Base-by-base conservation (phyloP, 768 basidiomycete species). In the Boletus eberwhitei region DNA sequence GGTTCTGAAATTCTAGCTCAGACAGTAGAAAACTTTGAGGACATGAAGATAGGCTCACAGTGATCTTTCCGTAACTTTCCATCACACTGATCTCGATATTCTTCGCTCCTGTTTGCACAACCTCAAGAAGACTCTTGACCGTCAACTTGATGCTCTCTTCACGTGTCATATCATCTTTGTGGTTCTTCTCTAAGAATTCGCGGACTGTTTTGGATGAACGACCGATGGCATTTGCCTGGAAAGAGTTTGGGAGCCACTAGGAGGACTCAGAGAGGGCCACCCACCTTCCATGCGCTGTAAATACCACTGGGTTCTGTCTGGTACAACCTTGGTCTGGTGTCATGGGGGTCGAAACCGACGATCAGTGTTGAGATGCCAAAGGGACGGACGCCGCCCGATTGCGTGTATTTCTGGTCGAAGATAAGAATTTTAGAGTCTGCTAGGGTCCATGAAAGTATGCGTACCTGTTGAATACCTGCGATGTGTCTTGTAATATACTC, bases 61-160 rank as follows among this genome's bases (percentile, higher is more conserved):
- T 91, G 51, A 96, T 84, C 75, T 94, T 90, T 55, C 92, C 91
- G 69, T 93, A 98, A 57, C 87, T 83, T 67, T 97, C 94, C 92
- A 98, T 95, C 42, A 98, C 91, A 58, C 90, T 94, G 63, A 99
- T 93, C 71, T 99, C 97, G 59, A 99, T 98, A 73, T 99, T 99
- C 79, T 98, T 98, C 5, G 97, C 97, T n/a, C 97, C 97, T 2
- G 97, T 98, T 75, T 98, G 97, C 8, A 99, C 97, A 36, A 99
- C 95, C 71, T 99, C 97, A 22, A 99, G 78, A 64, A 99, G 76
- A 68, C 88, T 90, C 77, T 98, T 98, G 58, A 99, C 84, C 0
- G 97, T 93, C 45, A 99, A 75, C 71, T 97, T 97, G 72, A 99
- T 90, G 48, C 88, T 86, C 56, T 97, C 93, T 47, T 93, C 93